Conservation (phyloP, 2,329 filamentous ascomycete species). For the Sclerotinia minor region DNA sequence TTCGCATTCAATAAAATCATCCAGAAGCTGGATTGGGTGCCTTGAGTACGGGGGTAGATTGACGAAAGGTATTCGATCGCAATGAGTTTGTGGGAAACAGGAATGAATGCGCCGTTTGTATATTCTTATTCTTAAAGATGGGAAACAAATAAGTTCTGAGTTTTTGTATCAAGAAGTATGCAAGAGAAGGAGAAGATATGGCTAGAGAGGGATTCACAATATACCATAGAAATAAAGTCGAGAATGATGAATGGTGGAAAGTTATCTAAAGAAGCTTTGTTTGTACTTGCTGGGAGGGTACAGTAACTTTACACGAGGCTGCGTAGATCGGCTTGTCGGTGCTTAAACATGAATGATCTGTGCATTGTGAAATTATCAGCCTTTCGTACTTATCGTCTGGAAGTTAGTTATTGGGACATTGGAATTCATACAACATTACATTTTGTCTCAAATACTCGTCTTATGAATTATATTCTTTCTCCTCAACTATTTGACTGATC, state of each 20-base stretch:
- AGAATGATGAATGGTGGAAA: slow-evolving; percentile 24
- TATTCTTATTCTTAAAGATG: background rate
- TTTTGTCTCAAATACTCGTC: background rate
- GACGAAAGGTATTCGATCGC: slow-evolving; percentile 12
- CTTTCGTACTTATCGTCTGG: slow-evolving; percentile 1
- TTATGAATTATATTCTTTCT: background rate
- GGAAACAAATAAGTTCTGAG: background rate
- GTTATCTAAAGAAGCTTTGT: slow-evolving; percentile 25
- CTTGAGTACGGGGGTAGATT: slow-evolving; percentile 20
- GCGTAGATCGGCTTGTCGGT: slow-evolving; percentile 21
- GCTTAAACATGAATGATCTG: slow-evolving; percentile 6
- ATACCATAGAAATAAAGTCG: slow-evolving; percentile 13
- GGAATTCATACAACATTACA: background rate
- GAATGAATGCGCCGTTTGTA: slow-evolving; percentile 16
- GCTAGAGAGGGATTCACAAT: slow-evolving; percentile 5
- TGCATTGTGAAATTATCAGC: slow-evolving; percentile 13
- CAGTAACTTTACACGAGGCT: slow-evolving; percentile 18
- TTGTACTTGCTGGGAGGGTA: slow-evolving; percentile 16
- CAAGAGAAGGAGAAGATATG: background rate
- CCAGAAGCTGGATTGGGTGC: slow-evolving; percentile 5
- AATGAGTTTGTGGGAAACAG: slow-evolving; percentile 2
- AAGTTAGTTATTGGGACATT: background rate
- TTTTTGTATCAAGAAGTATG: background rate
- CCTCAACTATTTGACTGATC: background rate
- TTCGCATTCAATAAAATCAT: slow-evolving; percentile 18